These are phyloP conservation scores for Gilbertella persicaria DNA, from an alignment of 371 early-diverging fungal genomes.

Conservation along the genomic window DNA sequence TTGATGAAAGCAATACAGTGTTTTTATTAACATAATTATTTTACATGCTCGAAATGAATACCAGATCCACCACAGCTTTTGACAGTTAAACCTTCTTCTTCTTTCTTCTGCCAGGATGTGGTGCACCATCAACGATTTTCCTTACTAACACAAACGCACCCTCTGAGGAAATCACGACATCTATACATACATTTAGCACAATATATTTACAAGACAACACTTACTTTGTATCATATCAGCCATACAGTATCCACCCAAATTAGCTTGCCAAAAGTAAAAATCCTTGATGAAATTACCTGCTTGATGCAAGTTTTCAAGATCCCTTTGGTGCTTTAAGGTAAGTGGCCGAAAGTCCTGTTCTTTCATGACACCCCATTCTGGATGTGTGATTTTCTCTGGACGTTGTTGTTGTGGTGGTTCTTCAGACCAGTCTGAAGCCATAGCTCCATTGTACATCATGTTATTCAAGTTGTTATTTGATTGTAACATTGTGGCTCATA, in stretches of 20 bases:
- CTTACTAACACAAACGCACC: conserved; percentile 40
- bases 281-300: conserved; percentile 31
- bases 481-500: conserved; percentile 1
- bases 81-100: conserved; percentile 28
- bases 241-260: conserved; percentile 53
- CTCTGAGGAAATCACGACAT: conserved; percentile 44
- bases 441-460: conserved; percentile 1
- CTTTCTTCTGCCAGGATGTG: conserved; percentile 49
- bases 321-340: conserved; percentile 46
- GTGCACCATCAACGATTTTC: conserved; percentile 47
- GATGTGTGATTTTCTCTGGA: conserved; percentile 22
- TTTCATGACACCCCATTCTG: conserved; percentile 51
- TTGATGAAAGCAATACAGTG: too few species aligned
- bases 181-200: conserved; percentile 6
- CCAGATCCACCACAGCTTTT: too few species aligned
- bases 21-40: neutral
- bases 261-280: conserved; percentile 56
- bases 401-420: conserved; percentile 1
- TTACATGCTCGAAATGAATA: conserved; percentile 1
- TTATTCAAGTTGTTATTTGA: conserved; percentile 4
- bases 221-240: conserved; percentile 52
- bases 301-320: conserved; percentile 40
- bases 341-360: conserved; percentile 50
- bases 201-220: conserved; percentile 1
- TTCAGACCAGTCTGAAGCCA: conserved; percentile 14